Conservation (phyloP, 2,329 filamentous ascomycete genomes). For the Thyridium curvatum region DNA sequence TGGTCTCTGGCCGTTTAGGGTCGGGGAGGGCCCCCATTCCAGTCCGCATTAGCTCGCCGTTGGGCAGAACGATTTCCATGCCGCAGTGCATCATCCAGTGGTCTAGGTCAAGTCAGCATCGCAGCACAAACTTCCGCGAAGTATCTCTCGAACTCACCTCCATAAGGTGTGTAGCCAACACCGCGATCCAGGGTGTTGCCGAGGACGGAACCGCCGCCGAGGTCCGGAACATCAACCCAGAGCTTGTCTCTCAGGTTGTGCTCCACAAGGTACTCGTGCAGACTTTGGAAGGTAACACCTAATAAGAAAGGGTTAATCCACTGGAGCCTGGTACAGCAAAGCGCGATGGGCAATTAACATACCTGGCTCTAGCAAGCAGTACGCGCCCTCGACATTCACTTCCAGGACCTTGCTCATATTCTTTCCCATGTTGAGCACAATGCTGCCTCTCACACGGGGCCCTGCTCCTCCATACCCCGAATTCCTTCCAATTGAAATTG, state of each 20-base stretch:
- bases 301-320: too few relatives aligned
- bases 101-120: too few relatives aligned
- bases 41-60: constrained; percentile 36
- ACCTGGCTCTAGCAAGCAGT: constrained; percentile 47
- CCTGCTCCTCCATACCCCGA: constrained; percentile 50
- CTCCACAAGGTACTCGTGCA: constrained; percentile 40
- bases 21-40: constrained; percentile 42
- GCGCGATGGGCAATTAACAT: too few relatives aligned
- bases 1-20: too few relatives aligned
- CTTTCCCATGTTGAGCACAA: constrained; percentile 43
- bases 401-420: constrained; percentile 48
- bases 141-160: too few relatives aligned
- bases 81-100: constrained; percentile 35
- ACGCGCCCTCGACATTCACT: constrained; percentile 42
- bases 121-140: too few relatives aligned
- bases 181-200: constrained; percentile 38
- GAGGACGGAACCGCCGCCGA: constrained; percentile 35
- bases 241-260: constrained; percentile 31
- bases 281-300: constrained; percentile 45
- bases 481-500: too few relatives aligned
- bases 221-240: constrained; percentile 35
- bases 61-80: constrained; percentile 39
- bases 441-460: constrained; percentile 41
- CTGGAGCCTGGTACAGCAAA: too few relatives aligned
- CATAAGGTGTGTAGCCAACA: constrained; percentile 36